Base-by-base conservation (phyloP, 148 eudicot genomes). In the Rhododendron simsii region DNA sequence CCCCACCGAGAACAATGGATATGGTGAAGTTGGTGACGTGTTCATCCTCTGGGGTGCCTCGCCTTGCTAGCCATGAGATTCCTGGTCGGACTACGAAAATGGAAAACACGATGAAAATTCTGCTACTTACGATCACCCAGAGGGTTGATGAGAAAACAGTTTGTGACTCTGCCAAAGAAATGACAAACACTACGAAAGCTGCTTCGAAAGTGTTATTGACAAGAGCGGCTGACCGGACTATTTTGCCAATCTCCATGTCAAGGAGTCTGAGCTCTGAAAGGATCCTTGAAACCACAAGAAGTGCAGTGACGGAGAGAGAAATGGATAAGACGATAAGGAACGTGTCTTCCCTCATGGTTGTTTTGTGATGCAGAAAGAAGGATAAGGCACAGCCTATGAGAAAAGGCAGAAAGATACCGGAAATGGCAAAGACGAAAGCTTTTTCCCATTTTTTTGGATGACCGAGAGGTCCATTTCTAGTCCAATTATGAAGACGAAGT, bases 391-490 rank as follows among this genome's bases (percentile, higher is more conserved):
- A 50, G 14, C 71, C 87, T 2, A 86, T 86, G 28, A 86, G 41
- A 5, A 73, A 15, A 39, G 87, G 87, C 14, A 81, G 51, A 13
- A 71, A n/a, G 23, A 86, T 73, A 53, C 84, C 57, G 21, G 85
- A 23, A n/a, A 73, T 3, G n/a, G 87, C 87, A 16, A 86, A 30
- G 39, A 53, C 0, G 3, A 86, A 1, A 30, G 87, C 83, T 39
- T 51, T 33, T 86, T 86, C 33, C 84, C 44, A 37, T 39, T 50
- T n/a, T 41, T 50, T 23, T 47, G 45, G 13, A 86, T 37, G 6
- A 71, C 6, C 0, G 55, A 69, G 81, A 86, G 80, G 87, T 86
- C 80, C 84, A 79, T 86, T 35, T 86, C 84, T 7, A 86, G 57
- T 48, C 87, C 87, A 7, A 86, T 11, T 15, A 51, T 71, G 81